phyloP scores from a whole-genome alignment of 331 rosid genomes.

The Rosa hybrid region DNA sequence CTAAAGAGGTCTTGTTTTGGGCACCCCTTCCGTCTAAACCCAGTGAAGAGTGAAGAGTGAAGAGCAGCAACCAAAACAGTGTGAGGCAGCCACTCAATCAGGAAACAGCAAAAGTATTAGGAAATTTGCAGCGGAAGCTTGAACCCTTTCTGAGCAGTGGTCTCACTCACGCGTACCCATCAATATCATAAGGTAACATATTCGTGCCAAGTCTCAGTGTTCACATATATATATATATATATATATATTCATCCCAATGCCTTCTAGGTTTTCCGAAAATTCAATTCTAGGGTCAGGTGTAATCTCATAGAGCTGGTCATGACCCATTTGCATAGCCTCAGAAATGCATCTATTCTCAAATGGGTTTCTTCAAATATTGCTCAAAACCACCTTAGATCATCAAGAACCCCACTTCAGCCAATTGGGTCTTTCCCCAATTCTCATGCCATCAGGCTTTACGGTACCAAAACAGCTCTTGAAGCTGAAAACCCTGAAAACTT shows the following conservation, averaged over 20 bases:
- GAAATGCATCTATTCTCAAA: slow-evolving; percentile 21
- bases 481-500: background rate
- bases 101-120: background rate
- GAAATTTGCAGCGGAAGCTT: background rate
- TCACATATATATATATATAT: background rate
- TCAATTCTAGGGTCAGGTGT: background rate
- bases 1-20: background rate
- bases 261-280: background rate
- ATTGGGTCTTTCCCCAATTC: slow-evolving; percentile 23
- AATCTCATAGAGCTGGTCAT: slow-evolving; percentile 31
- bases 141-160: background rate
- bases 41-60: background rate
- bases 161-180: background rate
- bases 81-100: background rate
- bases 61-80: background rate
- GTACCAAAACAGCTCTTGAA: slow-evolving; percentile 27
- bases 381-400: slow-evolving; percentile 20
- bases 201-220: background rate
- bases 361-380: slow-evolving; percentile 30
- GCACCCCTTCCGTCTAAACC: background rate
- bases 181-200: slow-evolving; percentile 24
- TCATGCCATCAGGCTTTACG: slow-evolving; percentile 40
- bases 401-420: slow-evolving; percentile 13
- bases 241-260: background rate
- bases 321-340: slow-evolving; percentile 42